phyloP scores from a whole-genome alignment of 805 yeast species.

The Pichia nakasei region DNA sequence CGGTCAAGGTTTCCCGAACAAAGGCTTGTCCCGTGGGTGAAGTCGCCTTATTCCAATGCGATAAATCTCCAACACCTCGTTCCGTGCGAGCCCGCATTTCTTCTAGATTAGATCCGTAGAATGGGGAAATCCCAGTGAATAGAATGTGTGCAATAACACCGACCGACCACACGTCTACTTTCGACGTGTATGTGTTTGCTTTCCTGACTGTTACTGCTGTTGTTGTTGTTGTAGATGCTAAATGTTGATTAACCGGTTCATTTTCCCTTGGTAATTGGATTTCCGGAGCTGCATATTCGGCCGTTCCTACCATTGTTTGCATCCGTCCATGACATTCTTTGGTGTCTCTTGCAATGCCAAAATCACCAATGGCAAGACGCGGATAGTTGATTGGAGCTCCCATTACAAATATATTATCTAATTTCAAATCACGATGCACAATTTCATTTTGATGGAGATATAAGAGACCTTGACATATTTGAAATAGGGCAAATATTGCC shows the following conservation, averaged over 20 bases:
- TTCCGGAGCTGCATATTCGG: constrained; percentile 69
- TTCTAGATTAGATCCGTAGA: constrained; percentile 37
- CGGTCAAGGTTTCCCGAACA: constrained; percentile 32
- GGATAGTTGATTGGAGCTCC: constrained; percentile 45
- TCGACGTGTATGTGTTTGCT: constrained; percentile 31
- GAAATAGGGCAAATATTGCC: constrained; percentile 43
- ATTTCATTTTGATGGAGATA: constrained; percentile 47
- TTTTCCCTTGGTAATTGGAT: constrained; percentile 33
- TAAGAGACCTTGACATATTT: constrained; percentile 45
- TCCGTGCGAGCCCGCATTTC: constrained; percentile 34
- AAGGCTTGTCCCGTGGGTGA: constrained; percentile 20
- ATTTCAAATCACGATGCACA: constrained; percentile 59
- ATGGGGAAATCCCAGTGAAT: constrained; percentile 58
- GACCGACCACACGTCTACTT: constrained; percentile 64
- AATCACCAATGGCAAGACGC: constrained; percentile 55
- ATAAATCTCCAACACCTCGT: constrained; percentile 30
- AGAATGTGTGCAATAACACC: constrained; percentile 54
- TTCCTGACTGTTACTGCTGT: constrained; percentile 21
- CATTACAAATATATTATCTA: constrained; percentile 58
- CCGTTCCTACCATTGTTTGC: constrained; percentile 35
- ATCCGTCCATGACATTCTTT: constrained; percentile 11
- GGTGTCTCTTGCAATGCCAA: constrained; percentile 39
- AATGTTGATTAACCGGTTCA: too few species aligned
- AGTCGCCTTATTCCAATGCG: constrained; percentile 31
- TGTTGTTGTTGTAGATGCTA: too few species aligned